Percentiles rank a stretch among this genome's conserved stretches.
These are phyloP conservation scores for Bauhinia variegata DNA, from an alignment of 306 rosid genomes.

Conservation along the genomic window DNA sequence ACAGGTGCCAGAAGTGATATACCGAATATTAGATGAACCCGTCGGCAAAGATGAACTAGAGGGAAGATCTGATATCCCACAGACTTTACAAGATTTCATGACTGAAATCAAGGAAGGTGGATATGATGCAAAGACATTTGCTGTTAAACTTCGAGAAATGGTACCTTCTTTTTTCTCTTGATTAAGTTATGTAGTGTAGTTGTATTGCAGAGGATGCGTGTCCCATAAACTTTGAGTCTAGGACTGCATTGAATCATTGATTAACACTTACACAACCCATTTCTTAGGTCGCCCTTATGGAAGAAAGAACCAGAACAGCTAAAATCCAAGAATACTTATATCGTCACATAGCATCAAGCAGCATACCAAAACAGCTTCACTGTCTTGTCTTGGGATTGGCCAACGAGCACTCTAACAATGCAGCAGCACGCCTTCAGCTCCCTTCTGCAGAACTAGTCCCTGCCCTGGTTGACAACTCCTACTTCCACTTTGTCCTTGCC, in stretches of 20 bases:
- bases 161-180: slow-evolving; percentile 40
- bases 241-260: too few relatives aligned
- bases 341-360: slow-evolving; percentile 96
- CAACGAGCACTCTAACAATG: slow-evolving; percentile 87
- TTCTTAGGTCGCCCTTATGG: slow-evolving; percentile 71
- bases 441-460: slow-evolving; percentile 94
- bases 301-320: slow-evolving; percentile 86
- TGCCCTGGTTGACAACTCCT: slow-evolving; percentile 55
- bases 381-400: slow-evolving; percentile 88
- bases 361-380: slow-evolving; percentile 98
- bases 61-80: slow-evolving; percentile 83
- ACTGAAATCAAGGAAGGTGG: slow-evolving; percentile 56
- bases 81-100: slow-evolving; percentile 82
- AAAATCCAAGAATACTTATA: slow-evolving; percentile 95
- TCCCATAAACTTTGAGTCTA: too few relatives aligned
- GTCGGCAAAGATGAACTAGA: slow-evolving; percentile 59
- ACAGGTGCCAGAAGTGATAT: slow-evolving; percentile 94
- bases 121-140: slow-evolving; percentile 74
- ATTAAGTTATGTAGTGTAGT: too few relatives aligned
- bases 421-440: slow-evolving; percentile 94
- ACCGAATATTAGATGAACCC: slow-evolving; percentile 78
- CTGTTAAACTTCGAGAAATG: slow-evolving; percentile 82
- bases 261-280: too few relatives aligned
- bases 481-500: slow-evolving; percentile 87
- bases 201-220: too few relatives aligned